A percentile compares a stretch with the other conserved stretches of the same genome.
Evolutionary conservation across 805 yeast genomes (phyloP).

Genomic region (Kodamaea neixiangensis): DNA sequence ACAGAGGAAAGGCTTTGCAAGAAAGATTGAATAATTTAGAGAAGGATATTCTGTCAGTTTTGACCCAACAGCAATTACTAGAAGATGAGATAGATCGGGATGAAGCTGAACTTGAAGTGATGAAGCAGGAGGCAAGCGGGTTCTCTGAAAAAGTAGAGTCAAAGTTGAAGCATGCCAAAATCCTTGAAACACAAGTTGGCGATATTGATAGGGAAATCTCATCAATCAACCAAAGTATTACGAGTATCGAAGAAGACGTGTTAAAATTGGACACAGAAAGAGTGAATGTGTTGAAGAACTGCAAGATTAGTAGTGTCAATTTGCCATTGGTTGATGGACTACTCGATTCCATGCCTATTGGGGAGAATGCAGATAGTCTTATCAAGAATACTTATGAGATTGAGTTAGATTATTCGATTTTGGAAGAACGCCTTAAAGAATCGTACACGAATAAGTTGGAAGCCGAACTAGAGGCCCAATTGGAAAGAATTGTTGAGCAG

Average conservation of each 20-base stretch:
- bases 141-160: slow-evolving; percentile 13
- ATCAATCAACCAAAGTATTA: slow-evolving; percentile 32
- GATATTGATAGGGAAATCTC: slow-evolving; percentile 41
- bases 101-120: slow-evolving; percentile 32
- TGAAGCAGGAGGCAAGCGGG: slow-evolving; percentile 20
- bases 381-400: slow-evolving; percentile 46
- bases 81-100: slow-evolving; percentile 24
- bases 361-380: slow-evolving; percentile 43
- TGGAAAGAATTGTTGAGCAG: slow-evolving; percentile 39
- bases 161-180: slow-evolving; percentile 31
- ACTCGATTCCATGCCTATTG: slow-evolving; percentile 62
- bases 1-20: slow-evolving; percentile 47
- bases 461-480: slow-evolving; percentile 33
- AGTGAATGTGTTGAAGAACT: slow-evolving; percentile 60
- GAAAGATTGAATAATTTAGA: slow-evolving; percentile 40
- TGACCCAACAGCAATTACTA: slow-evolving; percentile 33
- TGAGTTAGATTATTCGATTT: slow-evolving; percentile 53
- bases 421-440: slow-evolving; percentile 47
- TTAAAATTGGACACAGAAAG: slow-evolving; percentile 58
- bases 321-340: slow-evolving; percentile 66
- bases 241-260: slow-evolving; percentile 51
- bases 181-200: slow-evolving; percentile 30
- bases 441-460: slow-evolving; percentile 40
- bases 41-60: slow-evolving; percentile 28
- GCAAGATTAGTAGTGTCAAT: slow-evolving; percentile 69